Percentiles rank a stretch among this genome's conserved stretches.
Conservation (phyloP, 2,329 filamentous ascomycete species). For the Aspergillus tubingensis region DNA sequence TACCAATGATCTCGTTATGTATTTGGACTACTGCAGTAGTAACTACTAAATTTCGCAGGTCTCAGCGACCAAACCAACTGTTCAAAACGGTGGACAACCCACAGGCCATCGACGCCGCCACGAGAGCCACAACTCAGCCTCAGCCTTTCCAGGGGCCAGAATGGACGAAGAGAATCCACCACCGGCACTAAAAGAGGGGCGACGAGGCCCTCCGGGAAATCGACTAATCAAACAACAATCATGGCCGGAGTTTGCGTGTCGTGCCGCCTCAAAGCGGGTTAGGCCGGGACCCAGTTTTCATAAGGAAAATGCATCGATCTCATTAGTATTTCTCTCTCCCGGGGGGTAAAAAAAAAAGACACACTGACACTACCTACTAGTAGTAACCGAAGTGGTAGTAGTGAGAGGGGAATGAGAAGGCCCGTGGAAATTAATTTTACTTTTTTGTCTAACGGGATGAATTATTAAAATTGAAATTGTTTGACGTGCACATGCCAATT, state of each 20-base stretch:
- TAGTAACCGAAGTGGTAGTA: too few species aligned
- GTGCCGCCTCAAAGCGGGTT: constrained; percentile 5
- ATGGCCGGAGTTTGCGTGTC: constrained; percentile 1
- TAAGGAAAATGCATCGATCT: constrained; percentile 8
- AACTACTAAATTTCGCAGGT: too few species aligned
- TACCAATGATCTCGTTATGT: too few species aligned
- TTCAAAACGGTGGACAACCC: too few species aligned
- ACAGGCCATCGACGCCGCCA: not conserved
- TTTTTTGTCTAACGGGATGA: not conserved
- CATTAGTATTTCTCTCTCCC: not conserved
- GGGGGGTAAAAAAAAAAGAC: too few species aligned
- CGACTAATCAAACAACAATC: not conserved
- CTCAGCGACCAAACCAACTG: too few species aligned
- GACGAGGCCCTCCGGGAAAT: constrained; percentile 1
- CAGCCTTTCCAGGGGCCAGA: constrained; percentile 9
- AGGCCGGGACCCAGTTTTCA: constrained; percentile 4
- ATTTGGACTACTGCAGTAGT: too few species aligned
- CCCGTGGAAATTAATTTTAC: not conserved
- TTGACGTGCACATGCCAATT: not conserved
- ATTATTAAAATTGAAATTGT: too few species aligned
- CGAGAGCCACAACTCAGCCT: constrained; percentile 15
- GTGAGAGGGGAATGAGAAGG: not conserved
- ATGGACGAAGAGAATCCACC: constrained; percentile 3
- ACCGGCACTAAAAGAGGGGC: not conserved
- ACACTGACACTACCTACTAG: too few species aligned